Conservation (phyloP, 495 filamentous ascomycete species). For the Xanthoparmelia taractica region DNA sequence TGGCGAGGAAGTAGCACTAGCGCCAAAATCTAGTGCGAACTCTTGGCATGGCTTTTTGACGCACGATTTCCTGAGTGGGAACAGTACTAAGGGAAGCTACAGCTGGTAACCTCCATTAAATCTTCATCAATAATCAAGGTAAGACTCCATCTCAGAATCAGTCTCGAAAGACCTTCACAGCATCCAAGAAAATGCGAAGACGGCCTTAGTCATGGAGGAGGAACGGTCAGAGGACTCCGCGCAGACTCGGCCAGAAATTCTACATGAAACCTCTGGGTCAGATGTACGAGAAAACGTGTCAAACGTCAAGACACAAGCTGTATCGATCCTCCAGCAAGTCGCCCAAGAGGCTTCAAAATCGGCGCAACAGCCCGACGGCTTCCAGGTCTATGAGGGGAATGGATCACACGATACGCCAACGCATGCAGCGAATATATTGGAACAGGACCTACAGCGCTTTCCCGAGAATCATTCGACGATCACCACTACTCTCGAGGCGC, state of each 20-base stretch:
- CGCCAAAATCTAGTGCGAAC: neutral
- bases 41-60: slow-evolving; percentile 6
- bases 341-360: slow-evolving; percentile 17
- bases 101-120: neutral
- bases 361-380: neutral
- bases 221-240: slow-evolving; percentile 8
- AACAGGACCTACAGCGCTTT: neutral
- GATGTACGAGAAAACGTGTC: neutral
- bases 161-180: neutral
- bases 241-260: slow-evolving; percentile 7
- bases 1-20: neutral
- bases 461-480: neutral
- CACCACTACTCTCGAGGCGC: neutral
- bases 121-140: neutral
- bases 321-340: slow-evolving; percentile 10
- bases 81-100: neutral
- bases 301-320: neutral
- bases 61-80: slow-evolving; percentile 5
- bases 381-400: neutral
- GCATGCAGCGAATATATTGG: neutral
- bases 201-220: slow-evolving; percentile 13
- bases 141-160: neutral
- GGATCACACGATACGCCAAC: neutral
- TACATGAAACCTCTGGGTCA: neutral
- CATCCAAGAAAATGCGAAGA: slow-evolving; percentile 12